Percentiles rank a stretch among this genome's conserved stretches.
phyloP scores from a whole-genome alignment of 306 rosid genomes.

The Gleditsia sinensis region DNA sequence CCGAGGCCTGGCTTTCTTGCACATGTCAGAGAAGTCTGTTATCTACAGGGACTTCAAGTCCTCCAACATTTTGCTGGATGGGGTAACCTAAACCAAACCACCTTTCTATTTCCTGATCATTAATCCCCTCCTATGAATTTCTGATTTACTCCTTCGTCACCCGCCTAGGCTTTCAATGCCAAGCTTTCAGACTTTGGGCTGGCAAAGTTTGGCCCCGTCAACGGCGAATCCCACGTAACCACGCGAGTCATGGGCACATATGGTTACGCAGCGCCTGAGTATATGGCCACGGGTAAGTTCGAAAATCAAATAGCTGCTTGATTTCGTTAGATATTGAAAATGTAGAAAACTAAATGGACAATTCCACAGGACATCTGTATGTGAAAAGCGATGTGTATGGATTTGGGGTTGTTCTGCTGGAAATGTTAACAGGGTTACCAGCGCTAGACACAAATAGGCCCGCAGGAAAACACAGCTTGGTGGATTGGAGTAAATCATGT shows the following conservation, averaged over 20 bases:
- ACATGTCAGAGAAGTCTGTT: conserved; percentile 62
- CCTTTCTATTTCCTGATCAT: no score
- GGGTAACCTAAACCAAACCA: conserved; percentile 31
- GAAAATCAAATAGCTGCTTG: no score
- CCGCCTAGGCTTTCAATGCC: conserved; percentile 67
- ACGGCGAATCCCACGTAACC: conserved; percentile 71
- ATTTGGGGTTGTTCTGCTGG: conserved; percentile 85
- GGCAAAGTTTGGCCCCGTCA: conserved; percentile 75
- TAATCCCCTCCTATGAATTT: no score
- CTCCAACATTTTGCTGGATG: conserved; percentile 75
- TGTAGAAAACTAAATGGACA: no score
- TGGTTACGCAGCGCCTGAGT: conserved; percentile 91
- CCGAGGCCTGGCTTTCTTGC: conserved; percentile 65
- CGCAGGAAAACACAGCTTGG: conserved; percentile 36
- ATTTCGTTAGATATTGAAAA: no score
- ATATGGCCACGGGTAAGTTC: conserved; percentile 80
- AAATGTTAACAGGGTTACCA: conserved; percentile 60
- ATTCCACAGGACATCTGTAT: conserved; percentile 70
- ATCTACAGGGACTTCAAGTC: conserved; percentile 90
- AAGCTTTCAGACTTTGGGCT: conserved; percentile 90
- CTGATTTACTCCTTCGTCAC: no score
- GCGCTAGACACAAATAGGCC: conserved; percentile 62
- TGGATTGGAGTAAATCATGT: conserved; percentile 43
- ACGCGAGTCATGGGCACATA: conserved; percentile 73
- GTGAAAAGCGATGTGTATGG: conserved; percentile 89